Percentiles rank a stretch among this genome's conserved stretches.
phyloP scores from a whole-genome alignment of 495 filamentous ascomycete species.

The Saxophila tyrrhenica region DNA sequence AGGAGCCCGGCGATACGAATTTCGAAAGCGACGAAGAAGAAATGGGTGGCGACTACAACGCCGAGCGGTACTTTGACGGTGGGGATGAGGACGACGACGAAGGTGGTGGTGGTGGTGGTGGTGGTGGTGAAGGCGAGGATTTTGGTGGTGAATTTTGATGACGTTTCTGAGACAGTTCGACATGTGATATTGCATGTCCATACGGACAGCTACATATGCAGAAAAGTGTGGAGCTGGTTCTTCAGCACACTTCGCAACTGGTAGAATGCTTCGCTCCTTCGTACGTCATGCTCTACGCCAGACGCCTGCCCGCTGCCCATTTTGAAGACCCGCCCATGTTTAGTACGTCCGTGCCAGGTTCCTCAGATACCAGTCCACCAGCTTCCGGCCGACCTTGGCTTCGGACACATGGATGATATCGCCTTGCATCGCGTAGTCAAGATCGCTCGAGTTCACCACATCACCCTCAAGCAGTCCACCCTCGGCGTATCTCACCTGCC shows the following conservation, averaged over 20 bases:
- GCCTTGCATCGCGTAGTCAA: constrained; percentile 94
- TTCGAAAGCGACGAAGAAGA: not conserved
- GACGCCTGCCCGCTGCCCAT: not conserved
- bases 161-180: not conserved
- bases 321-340: not conserved
- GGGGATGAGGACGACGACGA: constrained; percentile 3
- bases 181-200: not conserved
- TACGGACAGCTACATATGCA: not conserved
- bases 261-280: too few relatives aligned
- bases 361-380: constrained; percentile 98
- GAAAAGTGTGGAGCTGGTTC: too few relatives aligned
- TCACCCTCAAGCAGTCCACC: constrained; percentile 84
- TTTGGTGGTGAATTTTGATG: not conserved
- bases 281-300: not conserved
- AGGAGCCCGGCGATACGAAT: not conserved
- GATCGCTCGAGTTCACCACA: constrained; percentile 75
- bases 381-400: constrained; percentile 89
- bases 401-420: constrained; percentile 97
- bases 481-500: constrained; percentile 92
- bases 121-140: not conserved
- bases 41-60: constrained; percentile 4
- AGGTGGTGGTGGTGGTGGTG: not conserved
- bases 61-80: constrained; percentile 5
- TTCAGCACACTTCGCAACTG: too few relatives aligned
- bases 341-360: constrained; percentile 90